Evolutionary conservation across 805 yeast species (phyloP).

Genomic region (Suhomyces sp.): DNA sequence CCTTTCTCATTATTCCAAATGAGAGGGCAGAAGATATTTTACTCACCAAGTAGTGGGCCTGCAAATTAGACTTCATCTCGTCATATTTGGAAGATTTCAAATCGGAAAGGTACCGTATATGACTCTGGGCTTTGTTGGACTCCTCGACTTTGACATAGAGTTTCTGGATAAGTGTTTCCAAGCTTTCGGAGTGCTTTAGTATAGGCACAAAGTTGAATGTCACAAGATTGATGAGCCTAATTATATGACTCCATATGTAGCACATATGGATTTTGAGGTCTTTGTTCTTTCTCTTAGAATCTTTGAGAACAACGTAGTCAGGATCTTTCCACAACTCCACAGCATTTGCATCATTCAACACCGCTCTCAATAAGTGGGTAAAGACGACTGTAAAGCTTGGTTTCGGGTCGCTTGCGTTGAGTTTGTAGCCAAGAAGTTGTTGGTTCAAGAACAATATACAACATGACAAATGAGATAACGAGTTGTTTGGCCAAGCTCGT

Average conservation of each 20-base stretch:
- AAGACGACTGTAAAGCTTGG: slow-evolving; percentile 18
- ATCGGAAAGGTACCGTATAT: slow-evolving; percentile 18
- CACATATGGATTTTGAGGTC: slow-evolving; percentile 29
- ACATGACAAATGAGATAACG: slow-evolving; percentile 17
- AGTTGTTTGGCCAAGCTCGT: neutral
- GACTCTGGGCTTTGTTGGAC: slow-evolving; percentile 19
- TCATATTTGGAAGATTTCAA: slow-evolving; percentile 13
- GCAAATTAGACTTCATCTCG: slow-evolving; percentile 18
- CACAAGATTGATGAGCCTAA: slow-evolving; percentile 29
- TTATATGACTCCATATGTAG: slow-evolving; percentile 33
- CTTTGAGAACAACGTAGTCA: slow-evolving; percentile 17
- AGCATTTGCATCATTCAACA: slow-evolving; percentile 11
- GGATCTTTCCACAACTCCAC: slow-evolving; percentile 37
- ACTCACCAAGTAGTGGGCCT: slow-evolving; percentile 29
- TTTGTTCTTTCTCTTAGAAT: slow-evolving; percentile 14
- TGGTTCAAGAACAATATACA: slow-evolving; percentile 23
- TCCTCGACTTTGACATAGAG: slow-evolving; percentile 21
- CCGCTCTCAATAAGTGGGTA: slow-evolving; percentile 15
- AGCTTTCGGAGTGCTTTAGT: slow-evolving; percentile 17
- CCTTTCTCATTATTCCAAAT: slow-evolving; percentile 18
- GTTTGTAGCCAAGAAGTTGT: slow-evolving; percentile 16
- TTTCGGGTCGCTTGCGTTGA: slow-evolving; percentile 13
- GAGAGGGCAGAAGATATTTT: slow-evolving; percentile 19
- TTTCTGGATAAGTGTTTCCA: slow-evolving; percentile 16
- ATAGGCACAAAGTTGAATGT: slow-evolving; percentile 23